phyloP scores from a whole-genome alignment of 176 grass and related monocot genomes.

The Poa pratensis region DNA sequence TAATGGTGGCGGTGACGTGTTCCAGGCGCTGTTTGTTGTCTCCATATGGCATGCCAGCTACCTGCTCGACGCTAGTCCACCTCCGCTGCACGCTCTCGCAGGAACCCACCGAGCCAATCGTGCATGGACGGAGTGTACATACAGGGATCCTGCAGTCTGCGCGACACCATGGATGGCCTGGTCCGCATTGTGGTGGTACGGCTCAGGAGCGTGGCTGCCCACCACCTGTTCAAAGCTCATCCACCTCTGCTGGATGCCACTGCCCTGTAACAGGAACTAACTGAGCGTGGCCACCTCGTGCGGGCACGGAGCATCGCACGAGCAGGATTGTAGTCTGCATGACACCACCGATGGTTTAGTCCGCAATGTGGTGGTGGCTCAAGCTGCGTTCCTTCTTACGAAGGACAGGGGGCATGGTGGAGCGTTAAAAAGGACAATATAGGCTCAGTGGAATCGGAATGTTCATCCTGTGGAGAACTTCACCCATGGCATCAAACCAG shows the following conservation, averaged over 20 bases:
- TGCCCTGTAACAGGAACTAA: not conserved
- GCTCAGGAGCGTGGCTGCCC: not conserved
- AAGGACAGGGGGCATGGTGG: not conserved
- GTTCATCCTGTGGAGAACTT: not conserved
- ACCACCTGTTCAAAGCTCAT: slow-evolving; percentile 12
- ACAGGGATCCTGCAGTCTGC: not conserved
- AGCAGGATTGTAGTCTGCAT: not conserved
- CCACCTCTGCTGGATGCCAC: not conserved
- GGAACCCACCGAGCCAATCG: not conserved
- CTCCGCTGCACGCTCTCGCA: not conserved
- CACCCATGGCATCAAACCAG: not conserved
- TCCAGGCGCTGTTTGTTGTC: not conserved
- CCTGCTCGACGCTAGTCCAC: not conserved
- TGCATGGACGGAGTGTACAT: not conserved
- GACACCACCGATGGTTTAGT: not conserved
- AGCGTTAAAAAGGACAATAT: not conserved
- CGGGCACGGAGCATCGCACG: not conserved
- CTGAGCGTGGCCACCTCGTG: not conserved
- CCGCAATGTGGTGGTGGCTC: not conserved
- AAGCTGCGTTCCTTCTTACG: not conserved
- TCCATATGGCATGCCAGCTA: not conserved
- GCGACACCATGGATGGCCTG: no score
- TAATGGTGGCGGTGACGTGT: not conserved
- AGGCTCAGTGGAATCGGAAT: not conserved
- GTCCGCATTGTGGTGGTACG: no score